Conservation (phyloP, 73 alveolate species). For the Tetrahymena borealis region DNA sequence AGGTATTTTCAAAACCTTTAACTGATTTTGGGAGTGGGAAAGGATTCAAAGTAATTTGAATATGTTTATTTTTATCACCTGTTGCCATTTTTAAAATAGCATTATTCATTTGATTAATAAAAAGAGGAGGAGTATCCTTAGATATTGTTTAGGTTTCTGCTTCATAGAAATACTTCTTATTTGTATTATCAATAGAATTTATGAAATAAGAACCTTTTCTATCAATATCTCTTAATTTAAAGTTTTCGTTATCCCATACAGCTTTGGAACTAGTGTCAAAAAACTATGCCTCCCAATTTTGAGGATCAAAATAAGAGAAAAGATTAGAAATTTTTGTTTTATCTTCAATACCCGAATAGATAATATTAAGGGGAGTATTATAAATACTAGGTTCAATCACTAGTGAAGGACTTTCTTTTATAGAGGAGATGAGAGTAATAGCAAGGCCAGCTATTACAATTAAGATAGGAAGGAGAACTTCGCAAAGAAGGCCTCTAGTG, state of each 20-base stretch:
- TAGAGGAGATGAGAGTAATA: conserved; percentile 38
- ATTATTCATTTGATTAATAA: conserved; percentile 27
- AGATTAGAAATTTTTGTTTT: not conserved
- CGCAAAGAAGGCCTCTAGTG: conserved; percentile 45
- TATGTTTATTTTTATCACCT: not conserved
- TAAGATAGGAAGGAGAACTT: conserved; percentile 53
- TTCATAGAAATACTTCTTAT: not conserved
- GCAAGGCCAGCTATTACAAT: conserved; percentile 53
- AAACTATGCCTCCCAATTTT: not conserved
- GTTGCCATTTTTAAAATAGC: conserved; percentile 4
- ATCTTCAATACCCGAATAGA: not conserved
- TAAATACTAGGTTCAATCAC: conserved; percentile 2
- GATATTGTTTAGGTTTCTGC: not conserved
- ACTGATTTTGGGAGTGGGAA: conserved; percentile 23
- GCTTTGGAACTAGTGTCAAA: not conserved
- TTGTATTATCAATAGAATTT: not conserved
- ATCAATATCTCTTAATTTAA: not conserved
- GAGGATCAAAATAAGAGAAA: not conserved
- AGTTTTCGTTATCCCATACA: not conserved
- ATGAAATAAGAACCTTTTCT: not conserved
- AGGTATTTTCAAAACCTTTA: conserved; percentile 18
- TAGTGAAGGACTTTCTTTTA: conserved; percentile 31
- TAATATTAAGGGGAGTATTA: not conserved
- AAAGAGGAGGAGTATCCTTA: conserved; percentile 12
- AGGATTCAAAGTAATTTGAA: not conserved